Conservation (phyloP, 768 basidiomycete genomes). For the Daedalea quercina region DNA sequence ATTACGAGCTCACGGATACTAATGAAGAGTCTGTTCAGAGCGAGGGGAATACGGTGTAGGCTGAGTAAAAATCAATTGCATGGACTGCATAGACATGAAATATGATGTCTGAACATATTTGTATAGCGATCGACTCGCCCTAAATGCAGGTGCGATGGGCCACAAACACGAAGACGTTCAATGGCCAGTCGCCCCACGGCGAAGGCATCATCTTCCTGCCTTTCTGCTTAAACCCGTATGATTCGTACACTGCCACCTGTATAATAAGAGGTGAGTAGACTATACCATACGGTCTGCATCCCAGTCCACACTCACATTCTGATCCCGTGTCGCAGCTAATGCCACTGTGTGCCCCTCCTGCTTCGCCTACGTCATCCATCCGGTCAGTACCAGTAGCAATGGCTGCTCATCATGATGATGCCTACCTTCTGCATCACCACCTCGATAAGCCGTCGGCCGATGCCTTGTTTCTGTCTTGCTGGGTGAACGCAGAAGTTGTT, state of each 20-base stretch:
- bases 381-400: neutral
- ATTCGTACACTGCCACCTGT: constrained; percentile 4
- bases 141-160: too few species aligned
- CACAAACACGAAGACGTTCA: neutral
- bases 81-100: too few species aligned
- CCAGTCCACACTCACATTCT: constrained; percentile 5
- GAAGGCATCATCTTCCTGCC: neutral
- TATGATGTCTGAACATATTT: too few species aligned
- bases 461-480: constrained; percentile 12
- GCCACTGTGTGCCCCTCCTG: constrained; percentile 3
- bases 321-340: constrained; percentile 7
- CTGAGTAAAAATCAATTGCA: too few species aligned
- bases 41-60: too few species aligned
- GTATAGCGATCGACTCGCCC: too few species aligned
- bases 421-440: constrained; percentile 8
- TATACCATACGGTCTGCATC: neutral
- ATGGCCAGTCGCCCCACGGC: constrained; percentile 6
- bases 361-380: constrained; percentile 4
- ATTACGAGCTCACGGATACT: too few species aligned
- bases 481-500: constrained; percentile 10
- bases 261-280: neutral
- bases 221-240: neutral
- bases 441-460: constrained; percentile 8
- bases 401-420: too few species aligned
- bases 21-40: too few species aligned